A percentile compares a stretch with the other conserved stretches of the same genome.
Conservation (phyloP, 129 eudicot species). For the Saposhnikovia divaricata region DNA sequence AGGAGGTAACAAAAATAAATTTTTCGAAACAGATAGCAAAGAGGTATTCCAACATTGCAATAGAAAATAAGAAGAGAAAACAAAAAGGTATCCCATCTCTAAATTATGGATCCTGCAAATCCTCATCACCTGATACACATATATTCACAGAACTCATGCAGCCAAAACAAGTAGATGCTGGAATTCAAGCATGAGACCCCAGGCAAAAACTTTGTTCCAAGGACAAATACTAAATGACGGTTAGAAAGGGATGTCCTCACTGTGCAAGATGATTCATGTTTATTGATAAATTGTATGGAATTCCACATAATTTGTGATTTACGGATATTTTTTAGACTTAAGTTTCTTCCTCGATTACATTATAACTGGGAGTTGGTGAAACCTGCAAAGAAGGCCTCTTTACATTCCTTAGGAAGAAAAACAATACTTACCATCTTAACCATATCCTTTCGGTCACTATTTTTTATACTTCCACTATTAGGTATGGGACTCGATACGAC, state of each 20-base stretch:
- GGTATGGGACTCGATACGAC: background rate
- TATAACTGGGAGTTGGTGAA: background rate
- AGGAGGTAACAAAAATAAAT: background rate
- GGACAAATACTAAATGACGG: background rate
- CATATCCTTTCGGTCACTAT: background rate
- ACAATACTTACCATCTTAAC: background rate
- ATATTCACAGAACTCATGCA: background rate
- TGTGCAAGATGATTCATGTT: background rate
- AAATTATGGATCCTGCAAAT: background rate
- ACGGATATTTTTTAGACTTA: background rate
- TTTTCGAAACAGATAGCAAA: background rate
- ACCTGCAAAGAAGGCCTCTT: background rate
- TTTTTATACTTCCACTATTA: background rate
- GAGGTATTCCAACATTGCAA: background rate
- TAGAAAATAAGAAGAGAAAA: background rate
- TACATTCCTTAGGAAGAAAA: background rate
- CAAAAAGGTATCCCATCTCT: background rate
- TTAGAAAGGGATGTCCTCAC: background rate
- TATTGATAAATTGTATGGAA: background rate
- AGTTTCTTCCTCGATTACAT: background rate
- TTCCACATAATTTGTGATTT: background rate
- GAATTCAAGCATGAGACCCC: background rate
- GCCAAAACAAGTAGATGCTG: background rate
- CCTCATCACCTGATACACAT: background rate
- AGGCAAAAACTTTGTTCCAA: background rate